Evolutionary conservation across 2,329 filamentous ascomycete genomes (phyloP).

Genomic region (Fusarium caatingaense): DNA sequence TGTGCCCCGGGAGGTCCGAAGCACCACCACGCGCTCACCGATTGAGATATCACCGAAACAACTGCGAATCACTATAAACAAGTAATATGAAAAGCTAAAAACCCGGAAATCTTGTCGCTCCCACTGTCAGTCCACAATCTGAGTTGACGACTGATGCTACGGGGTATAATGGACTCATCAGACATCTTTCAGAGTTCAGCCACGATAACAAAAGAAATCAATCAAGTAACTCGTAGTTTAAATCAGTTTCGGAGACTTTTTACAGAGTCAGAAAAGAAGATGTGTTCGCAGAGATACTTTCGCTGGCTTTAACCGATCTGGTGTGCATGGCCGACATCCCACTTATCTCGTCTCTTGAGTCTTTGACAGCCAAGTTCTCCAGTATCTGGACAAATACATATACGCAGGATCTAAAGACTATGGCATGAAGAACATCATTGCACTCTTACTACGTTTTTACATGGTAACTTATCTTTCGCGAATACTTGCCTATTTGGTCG

Average conservation of each 20-base stretch:
- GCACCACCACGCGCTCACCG: not conserved
- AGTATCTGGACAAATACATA: not conserved
- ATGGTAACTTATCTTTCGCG: not conserved
- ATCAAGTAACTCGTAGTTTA: not conserved
- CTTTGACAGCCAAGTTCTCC: not conserved
- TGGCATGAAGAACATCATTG: not conserved
- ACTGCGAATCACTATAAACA: not conserved
- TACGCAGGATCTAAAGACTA: not conserved
- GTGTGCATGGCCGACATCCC: too few relatives aligned
- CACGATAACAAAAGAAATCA: not conserved
- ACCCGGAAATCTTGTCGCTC: rapidly evolving
- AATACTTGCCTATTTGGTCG: constrained; percentile 18
- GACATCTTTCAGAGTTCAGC: not conserved
- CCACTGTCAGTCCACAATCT: not conserved
- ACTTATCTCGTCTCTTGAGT: too few relatives aligned
- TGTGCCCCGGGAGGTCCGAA: not conserved
- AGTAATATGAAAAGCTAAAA: not conserved
- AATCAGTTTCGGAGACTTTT: not conserved
- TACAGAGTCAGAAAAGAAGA: not conserved
- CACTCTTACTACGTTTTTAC: not conserved
- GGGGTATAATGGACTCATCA: not conserved
- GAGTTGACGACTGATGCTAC: not conserved
- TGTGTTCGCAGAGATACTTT: not conserved
- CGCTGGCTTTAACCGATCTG: not conserved
- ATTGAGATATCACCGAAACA: not conserved